phyloP scores from a whole-genome alignment of 495 filamentous ascomycete genomes.

The Aspergillus egyptiacus region DNA sequence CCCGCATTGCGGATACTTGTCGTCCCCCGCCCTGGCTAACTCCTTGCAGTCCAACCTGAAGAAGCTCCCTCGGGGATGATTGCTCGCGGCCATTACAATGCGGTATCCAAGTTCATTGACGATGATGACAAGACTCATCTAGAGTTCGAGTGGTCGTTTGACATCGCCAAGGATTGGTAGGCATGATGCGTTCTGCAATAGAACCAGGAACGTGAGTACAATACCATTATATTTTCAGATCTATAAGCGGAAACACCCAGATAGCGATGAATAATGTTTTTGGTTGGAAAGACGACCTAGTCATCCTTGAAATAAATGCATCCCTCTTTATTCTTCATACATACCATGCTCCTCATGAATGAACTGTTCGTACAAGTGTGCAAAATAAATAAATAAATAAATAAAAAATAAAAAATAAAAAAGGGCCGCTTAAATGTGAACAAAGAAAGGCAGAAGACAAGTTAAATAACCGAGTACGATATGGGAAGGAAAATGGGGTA shows the following conservation, averaged over 20 bases:
- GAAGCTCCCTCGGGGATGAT: slow-evolving; percentile 88
- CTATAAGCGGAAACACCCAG: slow-evolving; percentile 11
- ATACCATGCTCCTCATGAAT: slow-evolving; percentile 20
- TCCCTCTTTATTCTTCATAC: slow-evolving; percentile 17
- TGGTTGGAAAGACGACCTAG: neutral
- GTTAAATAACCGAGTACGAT: neutral
- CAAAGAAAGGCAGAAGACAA: slow-evolving; percentile 3
- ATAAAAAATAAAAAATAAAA: slow-evolving; percentile 31
- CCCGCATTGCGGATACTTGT: neutral
- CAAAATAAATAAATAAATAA: no score
- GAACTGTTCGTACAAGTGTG: no score
- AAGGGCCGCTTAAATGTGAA: slow-evolving; percentile 6
- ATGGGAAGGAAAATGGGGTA: slow-evolving; percentile 33
- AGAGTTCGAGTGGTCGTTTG: slow-evolving; percentile 87
- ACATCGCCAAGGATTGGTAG: slow-evolving; percentile 89
- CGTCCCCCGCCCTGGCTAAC: neutral
- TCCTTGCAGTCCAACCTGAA: slow-evolving; percentile 66
- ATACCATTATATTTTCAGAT: slow-evolving; percentile 14
- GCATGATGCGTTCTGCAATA: slow-evolving; percentile 11
- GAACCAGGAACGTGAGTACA: slow-evolving; percentile 9
- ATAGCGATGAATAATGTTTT: neutral
- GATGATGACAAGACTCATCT: slow-evolving; percentile 85
- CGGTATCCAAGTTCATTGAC: slow-evolving; percentile 80
- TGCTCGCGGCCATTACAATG: slow-evolving; percentile 79
- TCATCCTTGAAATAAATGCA: slow-evolving; percentile 8